These are phyloP conservation scores for Quercus glauca DNA, from an alignment of 306 rosid genomes.

Conservation along the genomic window DNA sequence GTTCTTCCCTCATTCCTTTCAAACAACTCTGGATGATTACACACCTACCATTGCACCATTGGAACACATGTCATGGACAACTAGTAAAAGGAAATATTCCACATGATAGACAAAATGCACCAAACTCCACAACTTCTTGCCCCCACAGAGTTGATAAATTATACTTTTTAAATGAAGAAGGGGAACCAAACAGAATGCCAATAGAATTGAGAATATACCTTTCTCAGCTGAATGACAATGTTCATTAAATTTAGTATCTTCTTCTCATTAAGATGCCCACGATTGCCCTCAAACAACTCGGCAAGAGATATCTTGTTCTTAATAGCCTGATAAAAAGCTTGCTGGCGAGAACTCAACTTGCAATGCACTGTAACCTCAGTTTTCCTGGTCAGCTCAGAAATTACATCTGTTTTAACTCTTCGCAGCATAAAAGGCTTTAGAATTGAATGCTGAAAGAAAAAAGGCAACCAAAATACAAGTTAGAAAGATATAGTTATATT, in stretches of 20 bases:
- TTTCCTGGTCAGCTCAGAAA: conserved; percentile 89
- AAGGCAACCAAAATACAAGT: conserved; percentile 21
- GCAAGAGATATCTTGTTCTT: conserved; percentile 98
- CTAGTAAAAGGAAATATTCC: not conserved
- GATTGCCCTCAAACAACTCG: conserved; percentile 85
- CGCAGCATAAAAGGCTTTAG: conserved; percentile 98
- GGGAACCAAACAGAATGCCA: not conserved
- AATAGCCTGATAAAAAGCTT: conserved; percentile 95
- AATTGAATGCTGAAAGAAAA: conserved; percentile 78
- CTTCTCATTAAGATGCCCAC: conserved; percentile 89
- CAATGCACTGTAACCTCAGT: conserved; percentile 95
- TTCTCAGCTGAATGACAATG: conserved; percentile 93
- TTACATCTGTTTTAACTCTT: conserved; percentile 86
- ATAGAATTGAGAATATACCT: conserved; percentile 45
- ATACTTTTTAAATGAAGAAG: not conserved
- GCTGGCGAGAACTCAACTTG: conserved; percentile 96
- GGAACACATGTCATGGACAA: conserved; percentile 20
- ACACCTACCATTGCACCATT: conserved; percentile 60
- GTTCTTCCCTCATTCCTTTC: conserved; percentile 97
- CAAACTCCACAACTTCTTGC: not conserved
- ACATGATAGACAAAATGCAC: not conserved
- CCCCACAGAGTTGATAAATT: conserved; percentile 5
- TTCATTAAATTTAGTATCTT: conserved; percentile 88
- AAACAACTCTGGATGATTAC: conserved; percentile 98
- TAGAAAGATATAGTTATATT: conserved; percentile 4